phyloP scores from a whole-genome alignment of 1,284 basidiomycete genomes.

The Sporisorium scitamineum region DNA sequence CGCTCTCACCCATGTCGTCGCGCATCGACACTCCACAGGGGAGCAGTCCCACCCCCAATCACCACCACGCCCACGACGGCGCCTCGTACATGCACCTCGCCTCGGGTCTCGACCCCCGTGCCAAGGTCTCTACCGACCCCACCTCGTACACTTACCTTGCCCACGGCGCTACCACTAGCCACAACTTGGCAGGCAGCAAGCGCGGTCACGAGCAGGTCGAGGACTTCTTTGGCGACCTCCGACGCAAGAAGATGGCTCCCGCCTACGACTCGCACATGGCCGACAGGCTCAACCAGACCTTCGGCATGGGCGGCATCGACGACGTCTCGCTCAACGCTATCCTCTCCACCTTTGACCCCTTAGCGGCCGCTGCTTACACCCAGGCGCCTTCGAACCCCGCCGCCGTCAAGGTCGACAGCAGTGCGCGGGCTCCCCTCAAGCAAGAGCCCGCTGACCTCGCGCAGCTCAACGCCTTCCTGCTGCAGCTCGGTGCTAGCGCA shows the following conservation, averaged over 20 bases:
- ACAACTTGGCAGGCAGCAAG: slow-evolving; percentile 52
- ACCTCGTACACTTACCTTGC: slow-evolving; percentile 59
- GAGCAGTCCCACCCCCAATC: slow-evolving; percentile 39
- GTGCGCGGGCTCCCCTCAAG: slow-evolving; percentile 70
- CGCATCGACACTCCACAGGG: slow-evolving; percentile 56
- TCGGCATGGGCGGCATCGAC: slow-evolving; percentile 54
- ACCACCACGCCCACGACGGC: slow-evolving; percentile 25
- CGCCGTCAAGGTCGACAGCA: slow-evolving; percentile 19
- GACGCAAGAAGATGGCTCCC: slow-evolving; percentile 60
- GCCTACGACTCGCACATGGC: slow-evolving; percentile 65
- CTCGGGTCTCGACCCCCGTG: slow-evolving; percentile 31
- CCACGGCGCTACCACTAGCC: slow-evolving; percentile 53
- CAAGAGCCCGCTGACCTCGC: slow-evolving; percentile 68
- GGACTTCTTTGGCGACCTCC: slow-evolving; percentile 63
- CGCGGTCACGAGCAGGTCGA: slow-evolving; percentile 59
- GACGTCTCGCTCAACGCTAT: slow-evolving; percentile 56
- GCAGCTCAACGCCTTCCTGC: slow-evolving; percentile 66
- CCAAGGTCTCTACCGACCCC: slow-evolving; percentile 54
- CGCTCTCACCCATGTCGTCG: slow-evolving; percentile 58
- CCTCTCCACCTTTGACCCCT: slow-evolving; percentile 43
- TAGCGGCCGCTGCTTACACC: slow-evolving; percentile 13
- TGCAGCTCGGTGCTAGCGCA: slow-evolving; percentile 67
- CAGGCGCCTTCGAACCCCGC: slow-evolving; percentile 24
- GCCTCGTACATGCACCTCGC: slow-evolving; percentile 55
- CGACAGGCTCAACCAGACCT: slow-evolving; percentile 61